Evolutionary conservation across 2,329 filamentous ascomycete species (phyloP), one percentile per base, ranked within the genome.

Genomic region (Penicillium sp.): DNA sequence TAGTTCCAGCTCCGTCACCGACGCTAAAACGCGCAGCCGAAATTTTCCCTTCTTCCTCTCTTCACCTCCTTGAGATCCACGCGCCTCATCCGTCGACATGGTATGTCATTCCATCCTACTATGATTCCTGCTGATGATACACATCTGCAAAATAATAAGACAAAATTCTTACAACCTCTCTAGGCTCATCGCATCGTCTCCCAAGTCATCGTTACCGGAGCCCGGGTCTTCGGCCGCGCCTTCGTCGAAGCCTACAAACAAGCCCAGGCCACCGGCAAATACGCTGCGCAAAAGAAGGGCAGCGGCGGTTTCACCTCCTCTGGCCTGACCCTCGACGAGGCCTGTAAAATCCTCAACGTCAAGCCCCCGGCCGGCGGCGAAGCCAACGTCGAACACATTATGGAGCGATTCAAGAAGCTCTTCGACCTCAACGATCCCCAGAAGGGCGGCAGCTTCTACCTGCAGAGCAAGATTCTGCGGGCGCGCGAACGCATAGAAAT

Each of bases 401-500:
- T 86, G 71, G 82, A 86, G 59, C 80, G 89, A 44, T 98, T 97
- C 78, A 97, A 97, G 80, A 83, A 85, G 55, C 75, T 98, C 39
- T 98, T 96, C 67, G 93, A 98, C 70, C 75, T 81, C 59, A 98
- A 98, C 73, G 87, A 98, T 56, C 91, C 93, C 9, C 79, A 94
- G 70, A 95, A 95, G 65, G 93, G 93, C 28, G 93, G 93, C 43
- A 96, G 89, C 63, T 98, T 98, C 72, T 98, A 98, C 71, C 77
- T 98, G 40, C 93, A 98, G 73, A 97, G 91, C 77, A 98, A 98
- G 74, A 82, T 98, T 45, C 73, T 97, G 59, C 79, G 93, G 52
- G 93, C 93, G 48, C 81, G 91, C 61, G 91, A 98, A 73, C 78
- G 93, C 55, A 86, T 98, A 72, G 91, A 97, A 74, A 78, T 85